Evolutionary conservation across 441 rosid genomes (phyloP), one percentile per base, ranked within the genome.

Genomic region (Rhodomyrtus psidioides): DNA sequence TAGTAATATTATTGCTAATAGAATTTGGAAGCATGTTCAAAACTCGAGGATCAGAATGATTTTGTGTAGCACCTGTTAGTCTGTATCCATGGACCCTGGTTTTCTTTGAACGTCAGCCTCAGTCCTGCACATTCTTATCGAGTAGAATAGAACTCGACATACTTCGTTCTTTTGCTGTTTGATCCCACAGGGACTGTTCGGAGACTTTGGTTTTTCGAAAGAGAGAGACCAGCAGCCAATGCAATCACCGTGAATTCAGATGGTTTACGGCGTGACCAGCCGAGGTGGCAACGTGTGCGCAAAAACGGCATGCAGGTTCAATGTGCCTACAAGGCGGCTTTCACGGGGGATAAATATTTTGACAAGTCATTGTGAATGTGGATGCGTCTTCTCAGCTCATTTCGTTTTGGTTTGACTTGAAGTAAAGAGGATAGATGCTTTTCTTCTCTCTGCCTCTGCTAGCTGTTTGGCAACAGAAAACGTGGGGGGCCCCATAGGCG

Each of bases 131-230:
- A 14, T 19, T 16, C 53, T 42, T 85, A 83, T 59, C 46, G 2
- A 14, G 26, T 44, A 81, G 51, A 84, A 65, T 34, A 27, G 82
- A 56, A 15, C 12, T 51, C 83, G 57, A 84, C 46, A 51, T 30
- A 27, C 55, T 60, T 53, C 28, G 81, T 86, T 39, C 13, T 26
- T 60, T 83, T 83, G 74, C 26, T 27, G 19, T 12, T n/a, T 5
- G 62, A 24, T 89, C 28, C 49, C 83, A 65, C 93, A 94, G 98
- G 96, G 96, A 39, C 87, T 95, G 87, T 92, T 93, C 82, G 86
- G 91, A 87, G 88, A 92, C 75, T 91, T 93, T 1, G 98, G 98
- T 51, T 95, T 96, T 88, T 91, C 89, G 13, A 87, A 86, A 70
- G 51, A 39, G n/a, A 39, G 79, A 74, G 89, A 87, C 82, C 89